phyloP scores from a whole-genome alignment of 768 basidiomycete genomes.

The Boletus sp. region DNA sequence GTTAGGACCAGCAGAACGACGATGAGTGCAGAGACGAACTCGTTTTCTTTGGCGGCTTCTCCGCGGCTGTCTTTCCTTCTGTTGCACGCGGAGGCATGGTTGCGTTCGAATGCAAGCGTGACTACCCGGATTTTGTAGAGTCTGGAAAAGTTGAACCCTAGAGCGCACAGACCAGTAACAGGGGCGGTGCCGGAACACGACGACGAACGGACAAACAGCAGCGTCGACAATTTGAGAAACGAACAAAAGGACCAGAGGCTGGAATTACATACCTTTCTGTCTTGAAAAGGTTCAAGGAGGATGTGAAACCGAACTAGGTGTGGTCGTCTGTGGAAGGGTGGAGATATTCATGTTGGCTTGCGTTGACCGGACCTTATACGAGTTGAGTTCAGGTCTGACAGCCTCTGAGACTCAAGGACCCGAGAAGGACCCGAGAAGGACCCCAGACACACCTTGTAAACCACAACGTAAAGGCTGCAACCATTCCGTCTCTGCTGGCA shows the following conservation, averaged over 20 bases:
- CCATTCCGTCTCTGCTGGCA: neutral
- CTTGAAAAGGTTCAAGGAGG: constrained; percentile 8
- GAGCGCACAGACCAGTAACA: constrained; percentile 31
- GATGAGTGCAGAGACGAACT: constrained; percentile 38
- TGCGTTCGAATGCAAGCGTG: constrained; percentile 8
- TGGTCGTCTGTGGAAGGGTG: constrained; percentile 41
- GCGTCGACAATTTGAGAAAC: constrained; percentile 7
- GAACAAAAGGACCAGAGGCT: neutral
- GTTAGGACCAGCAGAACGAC: constrained; percentile 18
- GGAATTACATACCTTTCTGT: constrained; percentile 11
- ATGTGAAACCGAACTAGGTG: constrained; percentile 21
- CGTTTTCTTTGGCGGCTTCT: constrained; percentile 52
- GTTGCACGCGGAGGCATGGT: constrained; percentile 45
- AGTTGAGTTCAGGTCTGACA: constrained; percentile 30
- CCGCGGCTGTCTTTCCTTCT: constrained; percentile 39
- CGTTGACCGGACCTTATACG: constrained; percentile 60
- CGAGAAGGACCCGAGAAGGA: constrained; percentile 8
- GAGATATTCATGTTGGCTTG: constrained; percentile 50
- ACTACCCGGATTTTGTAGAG: constrained; percentile 10
- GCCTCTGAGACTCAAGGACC: constrained; percentile 18
- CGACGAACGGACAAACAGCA: neutral
- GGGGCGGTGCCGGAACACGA: constrained; percentile 24
- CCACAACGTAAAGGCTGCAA: constrained; percentile 16
- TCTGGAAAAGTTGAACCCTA: constrained; percentile 16
- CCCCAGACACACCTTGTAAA: constrained; percentile 28